Evolutionary conservation across 2,329 filamentous ascomycete genomes (phyloP).

Genomic region (Colletotrichum horii): DNA sequence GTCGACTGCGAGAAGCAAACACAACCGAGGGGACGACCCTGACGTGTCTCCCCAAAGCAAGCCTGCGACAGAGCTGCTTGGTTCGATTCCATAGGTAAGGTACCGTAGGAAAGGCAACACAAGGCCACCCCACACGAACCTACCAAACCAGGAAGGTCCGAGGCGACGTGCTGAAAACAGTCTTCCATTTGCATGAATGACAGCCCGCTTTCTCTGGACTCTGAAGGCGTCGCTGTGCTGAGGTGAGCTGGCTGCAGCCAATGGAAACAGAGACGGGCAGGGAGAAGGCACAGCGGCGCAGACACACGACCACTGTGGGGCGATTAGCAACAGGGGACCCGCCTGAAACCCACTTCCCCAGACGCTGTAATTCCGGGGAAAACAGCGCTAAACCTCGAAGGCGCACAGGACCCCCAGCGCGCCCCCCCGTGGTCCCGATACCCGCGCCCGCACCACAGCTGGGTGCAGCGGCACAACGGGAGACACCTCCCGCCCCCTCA

Average conservation of each 20-base stretch:
- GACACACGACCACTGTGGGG: not conserved
- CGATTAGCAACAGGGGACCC: not conserved
- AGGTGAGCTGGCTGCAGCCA: not conserved
- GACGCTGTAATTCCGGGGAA: conserved; percentile 24
- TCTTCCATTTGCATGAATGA: not conserved
- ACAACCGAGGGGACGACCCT: not conserved
- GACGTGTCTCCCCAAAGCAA: not conserved
- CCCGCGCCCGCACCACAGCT: conserved; percentile 1
- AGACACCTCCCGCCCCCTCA: not conserved
- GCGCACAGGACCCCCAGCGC: not conserved
- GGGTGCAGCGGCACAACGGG: not conserved
- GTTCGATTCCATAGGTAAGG: not conserved
- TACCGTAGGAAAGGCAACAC: not conserved
- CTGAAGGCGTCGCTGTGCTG: not conserved
- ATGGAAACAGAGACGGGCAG: not conserved
- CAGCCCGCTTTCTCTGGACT: not conserved
- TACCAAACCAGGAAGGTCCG: not conserved
- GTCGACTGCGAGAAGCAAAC: not conserved
- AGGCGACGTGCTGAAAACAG: not conserved
- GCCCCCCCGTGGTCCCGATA: conserved; percentile 18
- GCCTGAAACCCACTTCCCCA: conserved; percentile 23
- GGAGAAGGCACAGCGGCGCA: not conserved
- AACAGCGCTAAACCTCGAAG: conserved; percentile 10
- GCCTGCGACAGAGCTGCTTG: not conserved
- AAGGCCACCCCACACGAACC: conserved; percentile 3